phyloP scores from a whole-genome alignment of 1,284 basidiomycete species.

The Ceratobasidium sp. region DNA sequence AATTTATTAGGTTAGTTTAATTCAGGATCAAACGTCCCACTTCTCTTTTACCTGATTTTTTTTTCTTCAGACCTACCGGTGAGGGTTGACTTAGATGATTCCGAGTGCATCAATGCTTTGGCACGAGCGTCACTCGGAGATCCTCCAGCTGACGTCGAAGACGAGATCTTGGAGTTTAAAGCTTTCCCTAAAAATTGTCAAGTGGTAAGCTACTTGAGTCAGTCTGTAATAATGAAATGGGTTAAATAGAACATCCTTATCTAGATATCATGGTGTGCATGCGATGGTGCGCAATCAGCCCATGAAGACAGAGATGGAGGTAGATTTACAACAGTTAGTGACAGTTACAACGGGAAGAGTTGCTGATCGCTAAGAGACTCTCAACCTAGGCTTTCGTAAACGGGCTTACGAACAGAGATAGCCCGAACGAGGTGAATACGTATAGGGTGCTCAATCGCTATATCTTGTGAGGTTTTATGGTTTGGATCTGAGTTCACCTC shows the following conservation, averaged over 20 bases:
- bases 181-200: conserved; percentile 6
- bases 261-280: conserved; percentile 27
- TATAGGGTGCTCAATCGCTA: conserved; percentile 11
- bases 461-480: not conserved
- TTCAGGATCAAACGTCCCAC: not conserved
- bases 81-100: not conserved
- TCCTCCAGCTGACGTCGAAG: not conserved
- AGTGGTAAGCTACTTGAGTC: not conserved
- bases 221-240: not conserved
- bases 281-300: conserved; percentile 1
- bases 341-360: too few relatives aligned
- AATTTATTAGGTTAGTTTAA: not conserved
- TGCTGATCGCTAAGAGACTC: too few relatives aligned
- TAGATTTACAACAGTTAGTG: conserved; percentile 17
- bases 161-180: not conserved
- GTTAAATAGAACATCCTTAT: not conserved
- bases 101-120: not conserved
- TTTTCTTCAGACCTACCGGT: conserved; percentile 4
- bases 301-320: conserved; percentile 14
- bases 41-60: not conserved
- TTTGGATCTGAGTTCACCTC: not conserved
- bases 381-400: conserved; percentile 3
- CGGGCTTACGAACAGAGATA: not conserved
- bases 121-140: not conserved
- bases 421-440: not conserved